phyloP scores from a whole-genome alignment of 2,329 filamentous ascomycete genomes.

The Paraphoma chrysanthemicola region DNA sequence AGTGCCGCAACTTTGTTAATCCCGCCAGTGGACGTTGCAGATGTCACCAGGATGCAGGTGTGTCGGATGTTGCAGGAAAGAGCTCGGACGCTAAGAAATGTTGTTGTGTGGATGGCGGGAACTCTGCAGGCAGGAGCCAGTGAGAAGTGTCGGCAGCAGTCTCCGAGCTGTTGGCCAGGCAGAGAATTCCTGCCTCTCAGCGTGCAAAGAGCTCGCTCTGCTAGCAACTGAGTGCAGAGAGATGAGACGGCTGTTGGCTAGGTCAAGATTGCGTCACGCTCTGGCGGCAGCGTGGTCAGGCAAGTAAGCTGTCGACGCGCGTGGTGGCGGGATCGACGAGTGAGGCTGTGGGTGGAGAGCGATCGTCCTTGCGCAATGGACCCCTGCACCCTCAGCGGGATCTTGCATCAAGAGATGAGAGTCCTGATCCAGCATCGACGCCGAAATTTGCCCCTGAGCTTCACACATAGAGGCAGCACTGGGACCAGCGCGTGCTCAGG shows the following conservation, averaged over 20 bases:
- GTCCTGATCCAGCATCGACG: constrained; percentile 33
- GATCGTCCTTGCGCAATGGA: constrained; percentile 36
- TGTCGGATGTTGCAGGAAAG: constrained; percentile 8
- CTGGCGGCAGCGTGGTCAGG: background rate
- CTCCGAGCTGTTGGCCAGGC: constrained; percentile 21
- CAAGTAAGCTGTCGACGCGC: constrained; percentile 2
- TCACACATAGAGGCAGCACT: background rate
- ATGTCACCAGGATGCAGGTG: constrained; percentile 2
- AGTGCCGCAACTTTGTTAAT: constrained; percentile 2
- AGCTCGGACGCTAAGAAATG: constrained; percentile 1
- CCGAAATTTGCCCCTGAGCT: constrained; percentile 40
- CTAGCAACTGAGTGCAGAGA: background rate
- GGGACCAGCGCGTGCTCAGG: constrained; percentile 1
- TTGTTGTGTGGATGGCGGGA: constrained; percentile 5
- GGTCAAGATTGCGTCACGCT: too few relatives aligned
- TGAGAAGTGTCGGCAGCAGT: constrained; percentile 32
- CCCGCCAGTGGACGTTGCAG: background rate
- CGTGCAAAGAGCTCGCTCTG: background rate
- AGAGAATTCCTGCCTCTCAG: constrained; percentile 1
- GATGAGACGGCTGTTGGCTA: too few relatives aligned
- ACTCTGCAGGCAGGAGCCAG: constrained; percentile 26
- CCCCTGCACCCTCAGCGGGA: constrained; percentile 28
- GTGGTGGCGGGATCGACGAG: constrained; percentile 39
- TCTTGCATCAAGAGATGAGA: constrained; percentile 41
- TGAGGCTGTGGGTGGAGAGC: constrained; percentile 43